Base-by-base conservation (phyloP, 2,329 filamentous ascomycete genomes). In the Aspergillus fumigatus region DNA sequence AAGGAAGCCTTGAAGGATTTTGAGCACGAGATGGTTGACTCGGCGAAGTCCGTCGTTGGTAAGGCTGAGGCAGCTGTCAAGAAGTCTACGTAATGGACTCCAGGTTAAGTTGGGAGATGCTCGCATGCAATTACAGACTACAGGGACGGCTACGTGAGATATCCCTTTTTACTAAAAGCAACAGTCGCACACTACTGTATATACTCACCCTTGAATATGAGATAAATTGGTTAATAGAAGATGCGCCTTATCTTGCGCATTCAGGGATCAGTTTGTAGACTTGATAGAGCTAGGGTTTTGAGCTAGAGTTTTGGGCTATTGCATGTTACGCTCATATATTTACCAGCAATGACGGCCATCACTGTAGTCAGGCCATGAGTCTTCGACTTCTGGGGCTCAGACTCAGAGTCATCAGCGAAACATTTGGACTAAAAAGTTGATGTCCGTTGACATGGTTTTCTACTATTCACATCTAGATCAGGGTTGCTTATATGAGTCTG, bases 1-100 rank as follows among this genome's bases (percentile, higher is more conserved):
- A 56, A 61, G 19, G 76, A 68, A 54, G 74, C 75, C 11, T 66
- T 72, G 51, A 75, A 75, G 66, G 70, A 73, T 26, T 50, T 77
- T 54, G 70, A 68, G 53, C 63, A 73, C 14, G 73, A 75, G 51
- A 63, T 70, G 23, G 69, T 64, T n/a, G 72, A 67, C 27, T 63
- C 71, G 27, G 73, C 65, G 45, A 75, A 75, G 69, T 60, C 63
- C 7, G 66, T 62, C 25, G 71, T 57, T n/a, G 38, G 61, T 14
- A 61, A 67, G 59, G 62, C 65, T n/a, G 65, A 73, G 60, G 67
- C 67, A 38, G 68, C 62, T 49, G 69, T 74, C 14, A 73, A 76
- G 65, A 74, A 71, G 65, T 56, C 56, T 54, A 17, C 45, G 48
- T 62, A 57, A 56, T 45, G 23, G 23, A 14, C 23, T 23, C 26